A percentile compares a stretch with the other conserved stretches of the same genome.
These are phyloP conservation scores for Tremella fuciformis DNA, from an alignment of 768 basidiomycete genomes.

Conservation along the genomic window DNA sequence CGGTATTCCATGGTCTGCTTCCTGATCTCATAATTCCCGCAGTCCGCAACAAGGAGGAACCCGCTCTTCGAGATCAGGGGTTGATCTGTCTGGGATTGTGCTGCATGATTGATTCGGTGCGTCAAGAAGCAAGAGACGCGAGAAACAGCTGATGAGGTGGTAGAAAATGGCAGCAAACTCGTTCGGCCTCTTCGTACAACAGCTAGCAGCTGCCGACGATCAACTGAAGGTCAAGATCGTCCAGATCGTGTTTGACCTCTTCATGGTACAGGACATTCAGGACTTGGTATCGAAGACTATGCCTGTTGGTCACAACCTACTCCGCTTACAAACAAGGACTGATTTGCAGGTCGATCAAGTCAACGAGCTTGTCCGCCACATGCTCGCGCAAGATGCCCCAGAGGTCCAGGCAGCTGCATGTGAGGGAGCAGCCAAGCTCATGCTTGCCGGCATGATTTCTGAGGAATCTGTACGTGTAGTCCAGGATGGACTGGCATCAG, in stretches of 20 bases:
- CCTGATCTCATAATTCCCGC: slow-evolving; percentile 86
- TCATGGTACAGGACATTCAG: slow-evolving; percentile 75
- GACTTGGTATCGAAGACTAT: slow-evolving; percentile 42
- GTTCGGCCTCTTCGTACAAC: slow-evolving; percentile 76
- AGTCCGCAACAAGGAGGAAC: slow-evolving; percentile 76
- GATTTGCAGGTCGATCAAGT: slow-evolving; percentile 56
- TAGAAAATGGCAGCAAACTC: slow-evolving; percentile 59
- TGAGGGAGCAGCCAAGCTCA: slow-evolving; percentile 79
- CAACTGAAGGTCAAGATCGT: slow-evolving; percentile 67
- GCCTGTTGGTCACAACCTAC: slow-evolving; percentile 33
- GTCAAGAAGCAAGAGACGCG: slow-evolving; percentile 10
- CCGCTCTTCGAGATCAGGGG: slow-evolving; percentile 74
- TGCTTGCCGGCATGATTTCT: slow-evolving; percentile 70
- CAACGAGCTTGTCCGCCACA: slow-evolving; percentile 64
- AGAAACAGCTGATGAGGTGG: slow-evolving; percentile 17
- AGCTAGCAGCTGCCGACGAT: slow-evolving; percentile 65
- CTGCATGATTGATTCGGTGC: slow-evolving; percentile 66
- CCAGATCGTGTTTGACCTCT: slow-evolving; percentile 77
- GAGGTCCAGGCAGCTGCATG: slow-evolving; percentile 70
- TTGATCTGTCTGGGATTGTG: slow-evolving; percentile 76
- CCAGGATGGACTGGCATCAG: background rate
- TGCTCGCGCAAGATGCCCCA: slow-evolving; percentile 61
- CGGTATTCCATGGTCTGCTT: slow-evolving; percentile 64
- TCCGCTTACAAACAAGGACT: background rate
- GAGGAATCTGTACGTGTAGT: slow-evolving; percentile 62